Evolutionary conservation across 2,329 filamentous ascomycete genomes (phyloP).

Genomic region (Grosmannia huntii): DNA sequence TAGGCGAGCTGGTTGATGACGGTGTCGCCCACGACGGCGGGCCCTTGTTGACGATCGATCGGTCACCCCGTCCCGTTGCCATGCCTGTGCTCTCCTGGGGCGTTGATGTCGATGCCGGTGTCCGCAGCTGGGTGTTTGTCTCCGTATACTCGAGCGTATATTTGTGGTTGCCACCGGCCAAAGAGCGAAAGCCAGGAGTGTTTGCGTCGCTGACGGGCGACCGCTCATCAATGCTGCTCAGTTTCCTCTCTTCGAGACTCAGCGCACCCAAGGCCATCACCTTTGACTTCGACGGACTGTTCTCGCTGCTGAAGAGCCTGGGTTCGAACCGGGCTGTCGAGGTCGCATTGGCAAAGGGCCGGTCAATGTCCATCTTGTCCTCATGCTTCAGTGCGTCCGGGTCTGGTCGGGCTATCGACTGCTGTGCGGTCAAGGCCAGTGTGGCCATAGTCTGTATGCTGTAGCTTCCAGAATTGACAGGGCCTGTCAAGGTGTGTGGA

Average conservation of each 20-base stretch:
- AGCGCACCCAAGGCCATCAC: constrained; percentile 18
- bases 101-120: constrained; percentile 1
- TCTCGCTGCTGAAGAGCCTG: background rate
- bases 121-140: background rate
- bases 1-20: constrained; percentile 2
- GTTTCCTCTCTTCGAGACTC: constrained; percentile 4
- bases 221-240: background rate
- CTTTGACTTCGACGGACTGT: constrained; percentile 16
- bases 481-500: background rate
- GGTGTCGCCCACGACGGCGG: background rate
- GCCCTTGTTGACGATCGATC: background rate
- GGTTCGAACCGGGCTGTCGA: background rate
- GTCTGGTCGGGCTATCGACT: background rate
- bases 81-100: background rate
- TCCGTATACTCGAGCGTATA: background rate
- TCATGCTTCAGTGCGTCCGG: background rate
- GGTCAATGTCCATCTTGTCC: background rate
- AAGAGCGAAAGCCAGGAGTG: background rate
- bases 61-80: background rate
- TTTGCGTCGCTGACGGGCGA: background rate
- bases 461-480: background rate
- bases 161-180: background rate
- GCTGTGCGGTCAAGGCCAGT: background rate
- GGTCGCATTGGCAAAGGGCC: background rate
- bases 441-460: constrained; percentile 6